Conservation (phyloP, 2,329 filamentous ascomycete genomes). For the Fusarium odoratissimum region DNA sequence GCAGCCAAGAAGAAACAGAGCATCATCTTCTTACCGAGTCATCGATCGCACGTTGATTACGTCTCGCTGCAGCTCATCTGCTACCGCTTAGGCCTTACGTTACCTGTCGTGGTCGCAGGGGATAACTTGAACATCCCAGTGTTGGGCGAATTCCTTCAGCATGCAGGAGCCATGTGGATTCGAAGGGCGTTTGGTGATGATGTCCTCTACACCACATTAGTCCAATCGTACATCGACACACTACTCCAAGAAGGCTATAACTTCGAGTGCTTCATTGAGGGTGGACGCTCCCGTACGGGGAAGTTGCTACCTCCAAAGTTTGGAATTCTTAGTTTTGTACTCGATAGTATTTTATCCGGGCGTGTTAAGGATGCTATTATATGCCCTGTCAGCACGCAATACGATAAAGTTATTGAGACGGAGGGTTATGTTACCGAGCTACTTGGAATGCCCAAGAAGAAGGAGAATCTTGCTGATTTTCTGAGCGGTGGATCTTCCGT, state of each 20-base stretch:
- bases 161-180: conserved; percentile 98
- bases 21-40: conserved; percentile 94
- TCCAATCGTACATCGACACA: conserved; percentile 96
- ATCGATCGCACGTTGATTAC: conserved; percentile 96
- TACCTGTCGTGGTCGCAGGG: conserved; percentile 93
- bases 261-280: conserved; percentile 97
- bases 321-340: conserved; percentile 89
- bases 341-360: conserved; percentile 90
- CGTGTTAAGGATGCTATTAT: conserved; percentile 91
- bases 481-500: conserved; percentile 87
- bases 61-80: conserved; percentile 95
- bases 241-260: conserved; percentile 92
- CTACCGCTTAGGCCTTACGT: conserved; percentile 87
- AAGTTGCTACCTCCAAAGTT: conserved; percentile 96
- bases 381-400: conserved; percentile 95
- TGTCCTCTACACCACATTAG: conserved; percentile 88
- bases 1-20: conserved; percentile 91
- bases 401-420: conserved; percentile 98
- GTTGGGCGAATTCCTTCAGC: conserved; percentile 89
- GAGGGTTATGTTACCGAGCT: conserved; percentile 96
- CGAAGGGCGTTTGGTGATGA: conserved; percentile 92
- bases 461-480: conserved; percentile 92
- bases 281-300: conserved; percentile 89
- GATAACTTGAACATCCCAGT: conserved; percentile 97
- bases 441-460: conserved; percentile 92